Conservation (phyloP, 176 grass and related monocot species). For the Oryza officinalis region DNA sequence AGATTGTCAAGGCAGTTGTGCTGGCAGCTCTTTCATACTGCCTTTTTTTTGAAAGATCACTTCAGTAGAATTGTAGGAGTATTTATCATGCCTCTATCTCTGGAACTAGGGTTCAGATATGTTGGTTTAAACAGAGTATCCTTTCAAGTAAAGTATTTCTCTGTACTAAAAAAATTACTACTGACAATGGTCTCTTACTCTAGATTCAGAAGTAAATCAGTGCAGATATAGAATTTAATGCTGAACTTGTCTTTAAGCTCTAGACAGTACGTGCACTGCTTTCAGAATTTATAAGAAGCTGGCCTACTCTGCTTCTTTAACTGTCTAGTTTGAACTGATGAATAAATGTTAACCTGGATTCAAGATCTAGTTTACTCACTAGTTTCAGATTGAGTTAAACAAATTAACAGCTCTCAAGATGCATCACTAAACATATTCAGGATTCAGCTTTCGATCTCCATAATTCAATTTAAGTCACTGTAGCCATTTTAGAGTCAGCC, state of each 20-base stretch:
- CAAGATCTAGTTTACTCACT: not conserved
- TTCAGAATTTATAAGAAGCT: not conserved
- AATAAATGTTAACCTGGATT: not conserved
- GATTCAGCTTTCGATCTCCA: not conserved
- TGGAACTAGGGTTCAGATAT: not conserved
- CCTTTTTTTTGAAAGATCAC: not conserved
- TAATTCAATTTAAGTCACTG: not conserved
- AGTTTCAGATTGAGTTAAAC: not conserved
- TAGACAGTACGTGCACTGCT: not conserved
- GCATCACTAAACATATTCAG: not conserved
- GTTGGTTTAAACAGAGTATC: not conserved
- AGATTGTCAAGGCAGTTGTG: not conserved
- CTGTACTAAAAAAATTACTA: not conserved
- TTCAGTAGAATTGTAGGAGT: not conserved
- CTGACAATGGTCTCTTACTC: not conserved
- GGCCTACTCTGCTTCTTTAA: not conserved
- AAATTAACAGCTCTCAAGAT: not conserved
- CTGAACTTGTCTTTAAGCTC: conserved; percentile 5
- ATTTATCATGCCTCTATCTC: not conserved
- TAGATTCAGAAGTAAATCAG: conserved; percentile 16
- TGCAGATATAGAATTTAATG: not conserved
- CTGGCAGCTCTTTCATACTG: not conserved
- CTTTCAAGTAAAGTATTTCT: not conserved
- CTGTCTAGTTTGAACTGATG: not conserved
- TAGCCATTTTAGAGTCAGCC: not conserved